These are phyloP conservation scores for Carex sylvatica DNA, from an alignment of 202 grass and related monocot genomes.

Conservation along the genomic window DNA sequence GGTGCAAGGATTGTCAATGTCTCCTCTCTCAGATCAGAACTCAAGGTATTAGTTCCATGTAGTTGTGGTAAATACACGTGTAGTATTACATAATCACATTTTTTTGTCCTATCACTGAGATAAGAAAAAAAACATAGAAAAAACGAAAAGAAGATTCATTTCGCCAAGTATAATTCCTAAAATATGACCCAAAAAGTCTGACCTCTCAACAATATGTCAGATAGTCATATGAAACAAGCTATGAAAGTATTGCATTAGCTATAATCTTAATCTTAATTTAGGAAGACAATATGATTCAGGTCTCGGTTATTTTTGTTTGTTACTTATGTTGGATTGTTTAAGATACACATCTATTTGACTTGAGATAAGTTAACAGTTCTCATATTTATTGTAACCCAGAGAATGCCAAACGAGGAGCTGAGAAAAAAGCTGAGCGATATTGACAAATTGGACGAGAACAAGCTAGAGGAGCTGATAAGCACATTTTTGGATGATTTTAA, in stretches of 20 bases:
- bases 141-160: neutral
- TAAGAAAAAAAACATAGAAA: neutral
- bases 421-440: slow-evolving; percentile 39
- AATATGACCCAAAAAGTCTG: neutral
- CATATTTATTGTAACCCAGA: slow-evolving; percentile 13
- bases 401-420: slow-evolving; percentile 60
- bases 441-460: slow-evolving; percentile 37
- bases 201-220: neutral
- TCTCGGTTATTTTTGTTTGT: neutral
- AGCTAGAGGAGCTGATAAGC: slow-evolving; percentile 33
- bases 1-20: slow-evolving; percentile 57
- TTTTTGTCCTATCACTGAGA: neutral
- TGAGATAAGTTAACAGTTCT: neutral
- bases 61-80: neutral
- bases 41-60: slow-evolving; percentile 35
- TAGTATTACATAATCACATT: neutral
- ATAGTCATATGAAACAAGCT: too few relatives aligned
- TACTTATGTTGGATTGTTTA: neutral
- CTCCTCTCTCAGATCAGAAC: slow-evolving; percentile 67
- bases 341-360: neutral
- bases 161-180: neutral
- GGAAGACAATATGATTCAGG: neutral
- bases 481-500: slow-evolving; percentile 61
- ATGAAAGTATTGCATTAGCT: neutral
- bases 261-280: neutral